These are phyloP conservation scores for Fraxinus albicans DNA, from an alignment of 305 asterid genomes.

Conservation along the genomic window DNA sequence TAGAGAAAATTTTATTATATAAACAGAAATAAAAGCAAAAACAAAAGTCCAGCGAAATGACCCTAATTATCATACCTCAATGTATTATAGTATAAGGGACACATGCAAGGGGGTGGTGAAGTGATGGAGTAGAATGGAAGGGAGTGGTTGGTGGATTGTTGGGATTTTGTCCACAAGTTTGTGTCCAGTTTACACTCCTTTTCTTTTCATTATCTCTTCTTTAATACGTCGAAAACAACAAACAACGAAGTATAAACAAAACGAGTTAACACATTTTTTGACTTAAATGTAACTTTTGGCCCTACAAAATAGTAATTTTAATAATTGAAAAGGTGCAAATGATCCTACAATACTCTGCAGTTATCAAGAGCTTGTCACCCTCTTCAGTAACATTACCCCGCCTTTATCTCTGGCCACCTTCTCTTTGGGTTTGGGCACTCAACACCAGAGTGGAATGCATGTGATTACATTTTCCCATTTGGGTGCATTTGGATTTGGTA, in stretches of 20 bases:
- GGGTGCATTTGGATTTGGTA: not conserved
- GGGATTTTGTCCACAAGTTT: constrained; percentile 48
- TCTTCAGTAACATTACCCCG: not conserved
- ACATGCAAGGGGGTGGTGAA: constrained; percentile 33
- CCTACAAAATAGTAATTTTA: constrained; percentile 31
- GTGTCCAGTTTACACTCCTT: constrained; percentile 33
- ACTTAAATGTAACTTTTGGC: constrained; percentile 22
- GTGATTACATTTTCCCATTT: not conserved
- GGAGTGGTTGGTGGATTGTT: constrained; percentile 44
- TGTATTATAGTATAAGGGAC: not conserved
- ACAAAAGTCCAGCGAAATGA: not conserved
- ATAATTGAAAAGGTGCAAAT: constrained; percentile 15
- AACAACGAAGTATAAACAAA: constrained; percentile 33
- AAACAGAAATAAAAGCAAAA: not conserved
- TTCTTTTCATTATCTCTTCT: constrained; percentile 25
- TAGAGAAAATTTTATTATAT: not conserved
- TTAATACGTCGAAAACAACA: constrained; percentile 27
- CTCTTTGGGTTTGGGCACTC: constrained; percentile 4
- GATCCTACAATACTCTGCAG: constrained; percentile 14
- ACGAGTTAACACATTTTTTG: constrained; percentile 30
- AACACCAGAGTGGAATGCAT: not conserved
- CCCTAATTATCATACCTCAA: not conserved
- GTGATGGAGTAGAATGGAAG: constrained; percentile 57
- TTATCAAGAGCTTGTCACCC: constrained; percentile 13
- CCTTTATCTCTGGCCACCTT: not conserved